Conservation (phyloP, 345 rosid species). For the Aquilaria malaccensis region DNA sequence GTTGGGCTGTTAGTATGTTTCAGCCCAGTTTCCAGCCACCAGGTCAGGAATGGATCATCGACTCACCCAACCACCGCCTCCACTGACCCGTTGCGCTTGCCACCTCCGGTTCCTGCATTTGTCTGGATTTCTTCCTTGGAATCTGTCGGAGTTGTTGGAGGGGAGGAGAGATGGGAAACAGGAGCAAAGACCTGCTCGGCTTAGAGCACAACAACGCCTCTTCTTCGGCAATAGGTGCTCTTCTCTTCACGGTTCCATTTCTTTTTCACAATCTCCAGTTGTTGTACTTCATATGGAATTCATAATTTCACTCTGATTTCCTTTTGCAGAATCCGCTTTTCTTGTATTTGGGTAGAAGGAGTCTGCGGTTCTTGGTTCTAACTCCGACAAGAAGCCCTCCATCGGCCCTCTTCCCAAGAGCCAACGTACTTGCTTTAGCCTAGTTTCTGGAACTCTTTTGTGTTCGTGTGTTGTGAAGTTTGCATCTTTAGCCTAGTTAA, state of each 20-base stretch:
- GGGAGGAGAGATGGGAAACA: slow-evolving; percentile 19
- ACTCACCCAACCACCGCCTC: no score
- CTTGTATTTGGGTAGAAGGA: slow-evolving; percentile 24
- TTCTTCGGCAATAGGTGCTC: slow-evolving; percentile 26
- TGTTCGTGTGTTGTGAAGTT: neutral
- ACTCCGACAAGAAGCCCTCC: slow-evolving; percentile 27
- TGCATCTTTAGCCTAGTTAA: neutral
- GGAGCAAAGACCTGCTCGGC: slow-evolving; percentile 38
- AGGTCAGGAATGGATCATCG: no score
- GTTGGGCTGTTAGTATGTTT: no score
- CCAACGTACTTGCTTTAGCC: slow-evolving; percentile 30
- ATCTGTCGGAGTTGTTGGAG: no score
- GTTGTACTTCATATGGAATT: neutral
- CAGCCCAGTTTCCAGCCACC: no score
- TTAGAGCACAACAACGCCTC: slow-evolving; percentile 26
- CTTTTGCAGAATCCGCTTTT: slow-evolving; percentile 37
- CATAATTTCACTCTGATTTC: neutral
- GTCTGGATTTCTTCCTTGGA: no score
- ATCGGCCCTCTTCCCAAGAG: slow-evolving; percentile 42
- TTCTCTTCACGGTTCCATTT: neutral
- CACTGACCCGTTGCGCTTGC: no score
- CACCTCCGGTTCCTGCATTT: no score
- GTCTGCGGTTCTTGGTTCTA: slow-evolving; percentile 15
- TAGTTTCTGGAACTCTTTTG: neutral
- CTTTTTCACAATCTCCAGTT: neutral